Percentiles rank a stretch among this genome's conserved stretches.
phyloP scores from a whole-genome alignment of 2,329 filamentous ascomycete genomes.

The Pseudocercospora musae region DNA sequence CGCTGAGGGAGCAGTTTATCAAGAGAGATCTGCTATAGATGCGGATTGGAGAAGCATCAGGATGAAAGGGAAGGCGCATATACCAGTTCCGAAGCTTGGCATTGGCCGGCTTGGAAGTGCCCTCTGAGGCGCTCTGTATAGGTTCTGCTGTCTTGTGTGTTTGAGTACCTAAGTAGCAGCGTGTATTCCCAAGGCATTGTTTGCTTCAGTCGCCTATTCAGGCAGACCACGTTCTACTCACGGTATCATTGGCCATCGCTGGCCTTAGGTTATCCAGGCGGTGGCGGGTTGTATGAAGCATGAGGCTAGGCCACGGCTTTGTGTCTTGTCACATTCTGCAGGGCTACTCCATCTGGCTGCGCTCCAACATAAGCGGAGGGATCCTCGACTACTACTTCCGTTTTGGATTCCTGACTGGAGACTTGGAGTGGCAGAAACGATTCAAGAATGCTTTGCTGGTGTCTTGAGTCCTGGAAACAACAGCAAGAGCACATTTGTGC shows the following conservation, averaged over 20 bases:
- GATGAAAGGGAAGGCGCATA: neutral
- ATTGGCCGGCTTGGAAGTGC: neutral
- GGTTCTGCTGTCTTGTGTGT: slow-evolving; percentile 6
- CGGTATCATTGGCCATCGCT: neutral
- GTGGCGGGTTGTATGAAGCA: neutral
- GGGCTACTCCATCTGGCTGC: too few species aligned
- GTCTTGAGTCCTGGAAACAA: neutral
- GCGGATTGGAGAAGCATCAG: neutral
- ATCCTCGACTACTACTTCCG: too few species aligned
- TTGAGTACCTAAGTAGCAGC: slow-evolving; percentile 14
- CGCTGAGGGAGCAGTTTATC: slow-evolving; percentile 91
- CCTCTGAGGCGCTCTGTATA: slow-evolving; percentile 8
- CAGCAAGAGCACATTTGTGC: neutral
- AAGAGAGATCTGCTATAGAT: slow-evolving; percentile 85
- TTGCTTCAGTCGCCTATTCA: neutral
- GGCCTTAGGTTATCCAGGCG: neutral
- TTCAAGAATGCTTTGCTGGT: too few species aligned
- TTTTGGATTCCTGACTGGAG: too few species aligned
- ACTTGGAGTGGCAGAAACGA: too few species aligned
- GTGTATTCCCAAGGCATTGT: slow-evolving; percentile 10
- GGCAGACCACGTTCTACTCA: neutral
- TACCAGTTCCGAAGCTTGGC: neutral
- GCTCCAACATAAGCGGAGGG: too few species aligned
- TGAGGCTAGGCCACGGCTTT: too few species aligned
- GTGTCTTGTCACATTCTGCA: too few species aligned